Base-by-base conservation (phyloP, 164 flowering plant genomes). In the Kalanchoe fedtschenkoi region DNA sequence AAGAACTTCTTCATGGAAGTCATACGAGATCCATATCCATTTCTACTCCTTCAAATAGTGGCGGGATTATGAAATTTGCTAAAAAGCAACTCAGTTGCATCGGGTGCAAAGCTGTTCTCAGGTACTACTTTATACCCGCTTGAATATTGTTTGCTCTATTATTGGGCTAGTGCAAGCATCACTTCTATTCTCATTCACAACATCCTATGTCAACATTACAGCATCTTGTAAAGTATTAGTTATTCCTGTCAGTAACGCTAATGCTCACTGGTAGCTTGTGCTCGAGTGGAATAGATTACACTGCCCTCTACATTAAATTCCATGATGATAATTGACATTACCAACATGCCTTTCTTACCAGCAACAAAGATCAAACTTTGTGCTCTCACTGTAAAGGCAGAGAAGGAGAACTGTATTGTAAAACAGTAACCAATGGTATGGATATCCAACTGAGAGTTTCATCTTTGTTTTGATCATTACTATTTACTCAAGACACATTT, bases 321-420 rank as follows among this genome's bases (percentile, higher is more conserved):
- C 14, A 2, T 13, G 13, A 51, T 6, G 15, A 24, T 51, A 24
- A 6, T 47, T 21, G 24, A 10, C 54, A 47, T 4, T 47, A 4
- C 54, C 54, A 5, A 47, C 54, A 47, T 22, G 28, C n/a, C n/a
- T n/a, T 22, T 24, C 56, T 51, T 11, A 55, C 32, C 91, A 93
- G 97, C 67, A 73, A 84, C 67, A 66, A 76, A 62, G 84, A 84
- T 66, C 78, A 74, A 75, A 80, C 93, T 64, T 80, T 95, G 34
- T 95, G 99, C 63, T 63, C 85, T 43, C 96, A 88, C 71, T 95
- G 99, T 79, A 95, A 87, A 69, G 97, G 96, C 71, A 84, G 96
- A 71, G 96, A 95, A 79, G 96, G 96, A 34, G 97, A 95, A 72
- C 74, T 95, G 11, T 95, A 95, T 69, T 85, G 95, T 80, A 91